These are phyloP conservation scores for Stephania yunnanensis DNA, from an alignment of 164 flowering plant species.

Conservation along the genomic window DNA sequence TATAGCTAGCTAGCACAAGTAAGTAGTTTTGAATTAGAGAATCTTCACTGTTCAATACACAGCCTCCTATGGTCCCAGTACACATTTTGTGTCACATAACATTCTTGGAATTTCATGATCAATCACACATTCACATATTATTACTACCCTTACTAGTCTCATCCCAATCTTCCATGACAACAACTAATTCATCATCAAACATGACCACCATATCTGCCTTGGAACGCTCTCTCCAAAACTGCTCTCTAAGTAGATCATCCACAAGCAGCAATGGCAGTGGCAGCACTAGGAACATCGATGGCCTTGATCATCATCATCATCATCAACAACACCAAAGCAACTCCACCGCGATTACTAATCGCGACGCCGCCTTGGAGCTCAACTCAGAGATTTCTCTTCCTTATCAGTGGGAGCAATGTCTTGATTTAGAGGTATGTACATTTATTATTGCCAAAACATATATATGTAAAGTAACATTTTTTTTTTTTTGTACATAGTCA, in stretches of 20 bases:
- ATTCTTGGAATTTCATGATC: background rate
- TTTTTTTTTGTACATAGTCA: too few species aligned
- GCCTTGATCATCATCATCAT: conserved; percentile 12
- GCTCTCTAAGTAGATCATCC: conserved; percentile 38
- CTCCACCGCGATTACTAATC: conserved; percentile 4
- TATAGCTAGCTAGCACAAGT: too few species aligned
- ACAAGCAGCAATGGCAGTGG: background rate
- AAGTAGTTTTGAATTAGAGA: too few species aligned
- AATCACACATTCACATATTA: too few species aligned
- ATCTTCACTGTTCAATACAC: background rate
- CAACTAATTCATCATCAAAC: conserved; percentile 29
- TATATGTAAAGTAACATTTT: too few species aligned
- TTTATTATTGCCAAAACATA: too few species aligned
- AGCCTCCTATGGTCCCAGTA: background rate
- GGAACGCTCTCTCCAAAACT: conserved; percentile 67
- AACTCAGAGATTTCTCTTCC: conserved; percentile 75
- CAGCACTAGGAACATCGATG: conserved; percentile 9
- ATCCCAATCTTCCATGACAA: conserved; percentile 25
- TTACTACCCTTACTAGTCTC: too few species aligned
- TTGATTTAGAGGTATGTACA: conserved; percentile 68
- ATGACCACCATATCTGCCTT: conserved; percentile 59
- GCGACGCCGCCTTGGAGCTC: conserved; percentile 49
- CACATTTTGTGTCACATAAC: background rate
- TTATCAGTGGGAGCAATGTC: conserved; percentile 91
- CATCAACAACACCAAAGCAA: background rate